Evolutionary conservation across 176 grass and related monocot genomes (phyloP).

Genomic region (Guadua angustifolia): DNA sequence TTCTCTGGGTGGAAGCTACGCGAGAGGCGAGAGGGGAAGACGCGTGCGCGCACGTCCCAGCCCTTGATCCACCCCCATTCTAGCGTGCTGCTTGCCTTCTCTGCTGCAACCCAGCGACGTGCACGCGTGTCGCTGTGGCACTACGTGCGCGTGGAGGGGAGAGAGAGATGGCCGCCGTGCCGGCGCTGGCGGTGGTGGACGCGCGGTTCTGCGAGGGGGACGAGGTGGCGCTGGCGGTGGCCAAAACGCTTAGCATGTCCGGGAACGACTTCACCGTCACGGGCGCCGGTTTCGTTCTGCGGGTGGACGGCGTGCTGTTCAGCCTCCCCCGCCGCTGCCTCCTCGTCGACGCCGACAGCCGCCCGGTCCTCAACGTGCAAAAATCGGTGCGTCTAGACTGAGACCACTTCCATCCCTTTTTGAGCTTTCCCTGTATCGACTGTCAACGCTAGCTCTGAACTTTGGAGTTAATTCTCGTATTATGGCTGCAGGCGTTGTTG

Average conservation of each 20-base stretch:
- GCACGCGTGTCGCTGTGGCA: neutral
- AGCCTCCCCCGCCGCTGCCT: constrained; percentile 43
- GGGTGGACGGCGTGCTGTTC: constrained; percentile 36
- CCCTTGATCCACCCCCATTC: neutral
- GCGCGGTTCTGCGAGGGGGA: constrained; percentile 45
- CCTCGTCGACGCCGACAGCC: constrained; percentile 47
- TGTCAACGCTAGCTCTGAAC: neutral
- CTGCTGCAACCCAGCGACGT: neutral
- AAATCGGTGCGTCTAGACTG: constrained; percentile 31
- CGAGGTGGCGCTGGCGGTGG: constrained; percentile 27
- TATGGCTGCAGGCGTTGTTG: constrained; percentile 38
- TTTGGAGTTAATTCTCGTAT: neutral
- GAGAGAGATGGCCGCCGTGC: constrained; percentile 25
- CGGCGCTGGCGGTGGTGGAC: constrained; percentile 48
- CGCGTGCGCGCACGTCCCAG: too few relatives aligned
- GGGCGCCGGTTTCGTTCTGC: constrained; percentile 42
- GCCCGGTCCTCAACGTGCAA: constrained; percentile 43
- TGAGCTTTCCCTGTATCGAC: neutral
- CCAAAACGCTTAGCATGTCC: constrained; percentile 46
- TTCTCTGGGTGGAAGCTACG: too few relatives aligned
- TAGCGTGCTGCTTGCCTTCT: neutral
- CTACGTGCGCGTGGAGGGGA: neutral
- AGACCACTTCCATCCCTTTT: neutral
- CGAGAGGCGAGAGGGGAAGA: too few relatives aligned
- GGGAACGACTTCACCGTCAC: constrained; percentile 39